Evolutionary conservation across 805 yeast genomes (phyloP), one percentile per base, ranked within the genome.

Genomic region (Scheffersomyces stipitis): DNA sequence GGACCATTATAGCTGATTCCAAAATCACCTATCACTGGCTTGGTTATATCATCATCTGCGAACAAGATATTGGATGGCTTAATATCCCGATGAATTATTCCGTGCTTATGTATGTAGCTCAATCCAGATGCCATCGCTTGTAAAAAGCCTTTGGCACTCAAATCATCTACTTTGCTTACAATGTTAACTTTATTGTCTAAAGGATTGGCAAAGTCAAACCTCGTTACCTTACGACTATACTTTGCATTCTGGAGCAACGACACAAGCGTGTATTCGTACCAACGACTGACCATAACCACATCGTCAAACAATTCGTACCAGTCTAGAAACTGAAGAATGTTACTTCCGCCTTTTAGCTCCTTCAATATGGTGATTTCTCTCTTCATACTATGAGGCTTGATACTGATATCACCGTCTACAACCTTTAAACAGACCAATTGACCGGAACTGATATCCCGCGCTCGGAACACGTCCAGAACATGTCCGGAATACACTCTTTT

Each of bases 21-120:
- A 58, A 83, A 82, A 51, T 87, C 95, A 12, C 79, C 76, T 1
- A 83, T 44, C 4, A 66, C 54, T 1, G 71, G 68, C 10, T 41
- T 41, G 33, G 56, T 34, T 15, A 49, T 28, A 29, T 49, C 39
- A 18, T 64, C 44, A 6, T 30, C 33, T 17, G 20, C 34, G 40
- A 66, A 58, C 30, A 62, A 52, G 15, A 66, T 51, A 37, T 69
- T 69, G 18, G 60, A 39, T 1, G 71, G 71, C 43, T 69, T 69
- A 34, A 69, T 46, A 42, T 69, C 75, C 14, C 75, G 56, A 43
- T 69, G 75, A 12, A 69, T 66, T 5, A 69, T 53, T 1, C 63
- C 60, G 8, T 53, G 45, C 9, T 35, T 35, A 42, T 69, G 73
- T 26, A 69, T 38, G 39, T 50, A 58, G 18, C 30, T 31, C 14